These are phyloP conservation scores for Citrus cavaleriei DNA, from an alignment of 345 rosid species.

Conservation along the genomic window DNA sequence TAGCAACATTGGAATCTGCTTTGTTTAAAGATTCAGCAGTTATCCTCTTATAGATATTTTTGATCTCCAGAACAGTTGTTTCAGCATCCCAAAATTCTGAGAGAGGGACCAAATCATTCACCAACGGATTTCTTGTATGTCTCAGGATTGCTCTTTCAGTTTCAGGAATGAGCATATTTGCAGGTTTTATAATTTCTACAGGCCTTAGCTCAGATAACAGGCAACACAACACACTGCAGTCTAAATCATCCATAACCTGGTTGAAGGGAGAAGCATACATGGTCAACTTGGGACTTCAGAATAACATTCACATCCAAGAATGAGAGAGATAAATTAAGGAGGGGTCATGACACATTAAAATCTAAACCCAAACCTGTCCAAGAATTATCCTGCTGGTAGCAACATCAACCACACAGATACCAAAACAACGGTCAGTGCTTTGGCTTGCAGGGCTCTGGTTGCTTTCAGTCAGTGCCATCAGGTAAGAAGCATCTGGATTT, in stretches of 20 bases:
- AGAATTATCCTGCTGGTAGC: constrained; percentile 77
- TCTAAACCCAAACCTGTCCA: constrained; percentile 63
- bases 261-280: constrained; percentile 10
- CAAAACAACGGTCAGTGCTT: constrained; percentile 47
- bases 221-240: constrained; percentile 73
- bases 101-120: constrained; percentile 75
- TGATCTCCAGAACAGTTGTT: constrained; percentile 65
- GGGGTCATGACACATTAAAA: constrained; percentile 8
- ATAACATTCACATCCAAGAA: constrained; percentile 5
- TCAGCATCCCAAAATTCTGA: constrained; percentile 88
- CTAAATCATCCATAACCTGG: constrained; percentile 81
- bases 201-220: constrained; percentile 86
- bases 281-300: constrained; percentile 4
- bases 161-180: constrained; percentile 60
- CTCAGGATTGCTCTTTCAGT: constrained; percentile 71
- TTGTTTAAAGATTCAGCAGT: constrained; percentile 25
- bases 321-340: constrained; percentile 1
- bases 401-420: constrained; percentile 87
- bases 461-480: constrained; percentile 82
- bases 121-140: constrained; percentile 82
- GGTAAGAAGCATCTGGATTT: constrained; percentile 87
- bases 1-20: constrained; percentile 24
- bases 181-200: constrained; percentile 90
- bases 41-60: constrained; percentile 41
- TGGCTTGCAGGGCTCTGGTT: constrained; percentile 24